Evolutionary conservation across 2,329 filamentous ascomycete species (phyloP).

Genomic region (Ophiostoma sp.): DNA sequence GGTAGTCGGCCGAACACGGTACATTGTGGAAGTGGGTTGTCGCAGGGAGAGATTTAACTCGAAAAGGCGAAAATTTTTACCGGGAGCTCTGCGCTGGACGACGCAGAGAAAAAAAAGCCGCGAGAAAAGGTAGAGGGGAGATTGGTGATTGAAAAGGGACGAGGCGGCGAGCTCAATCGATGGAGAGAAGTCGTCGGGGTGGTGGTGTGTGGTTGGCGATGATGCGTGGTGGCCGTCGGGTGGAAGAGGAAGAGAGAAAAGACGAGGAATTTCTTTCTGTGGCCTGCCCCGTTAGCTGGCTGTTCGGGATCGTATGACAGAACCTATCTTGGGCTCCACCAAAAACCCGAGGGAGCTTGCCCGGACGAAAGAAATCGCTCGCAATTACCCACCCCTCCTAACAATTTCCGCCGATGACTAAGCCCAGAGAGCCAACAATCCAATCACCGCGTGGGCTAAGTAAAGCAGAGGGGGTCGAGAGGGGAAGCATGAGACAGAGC

Average conservation of each 20-base stretch:
- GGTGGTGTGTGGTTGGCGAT: conserved; percentile 15
- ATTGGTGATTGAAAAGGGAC: conserved; percentile 1
- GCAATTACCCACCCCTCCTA: conserved; percentile 28
- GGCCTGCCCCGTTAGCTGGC: conserved; percentile 10
- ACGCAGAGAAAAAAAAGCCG: conserved; percentile 8
- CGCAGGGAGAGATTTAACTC: conserved; percentile 10
- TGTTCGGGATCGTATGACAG: conserved; percentile 31
- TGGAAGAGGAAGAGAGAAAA: conserved; percentile 27
- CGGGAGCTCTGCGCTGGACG: conserved; percentile 4
- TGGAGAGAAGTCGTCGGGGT: background rate
- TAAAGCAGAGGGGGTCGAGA: background rate
- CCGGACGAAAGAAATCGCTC: conserved; percentile 32
- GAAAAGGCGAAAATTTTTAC: conserved; percentile 22
- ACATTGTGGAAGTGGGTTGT: conserved; percentile 44
- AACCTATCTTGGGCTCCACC: conserved; percentile 28
- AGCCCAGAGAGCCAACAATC: background rate
- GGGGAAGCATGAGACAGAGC: background rate
- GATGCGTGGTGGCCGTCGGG: conserved; percentile 13
- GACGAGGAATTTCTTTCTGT: conserved; percentile 22
- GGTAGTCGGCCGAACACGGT: conserved; percentile 55
- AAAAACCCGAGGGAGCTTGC: conserved; percentile 27
- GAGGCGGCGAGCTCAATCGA: conserved; percentile 19
- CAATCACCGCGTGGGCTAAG: conserved; percentile 23
- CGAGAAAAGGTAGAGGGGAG: conserved; percentile 1
- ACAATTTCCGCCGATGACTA: conserved; percentile 22